Base-by-base conservation (phyloP, 805 yeast species). In the Candida adriatica region DNA sequence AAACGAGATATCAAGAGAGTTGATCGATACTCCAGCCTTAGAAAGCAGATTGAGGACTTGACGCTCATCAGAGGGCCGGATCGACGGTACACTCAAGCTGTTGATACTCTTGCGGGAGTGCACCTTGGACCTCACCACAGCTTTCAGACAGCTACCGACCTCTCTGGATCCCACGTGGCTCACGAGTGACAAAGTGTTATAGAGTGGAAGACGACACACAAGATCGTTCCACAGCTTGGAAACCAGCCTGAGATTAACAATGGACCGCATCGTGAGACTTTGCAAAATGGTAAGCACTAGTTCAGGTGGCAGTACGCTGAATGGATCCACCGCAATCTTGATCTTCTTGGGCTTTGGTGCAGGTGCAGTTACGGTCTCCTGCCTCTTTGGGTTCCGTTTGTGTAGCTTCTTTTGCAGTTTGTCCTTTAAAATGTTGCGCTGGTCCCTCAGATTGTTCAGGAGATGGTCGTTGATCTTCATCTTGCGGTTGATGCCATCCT, bases 41-140 rank as follows among this genome's bases (percentile, higher is more conserved):
- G 34, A 14, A 2, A 42, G 20, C 3, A 46, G 25, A 6, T 37
- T 37, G 5, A 48, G 13, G 1, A 46, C 30, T n/a, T 35, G 39
- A 14, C 32, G 27, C 27, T 48, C 55, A 15, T 49, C 55, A 4
- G 42, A 19, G 11, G 43, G 19, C 18, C 43, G 37, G 11, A 43
- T 33, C 1, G 53, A 43, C 2, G 35, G 33, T 4, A 46, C 18
- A 11, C 24, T 24, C 3, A 48, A 20, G 4, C 29, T 24, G 5
- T 30, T 32, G 8, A 49, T 28, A 8, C 15, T 16, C 29, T 39
- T 42, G 8, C 13, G 15, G 2, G 37, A 24, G n/a, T 32, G 21
- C 8, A 16, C 9, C 25, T 37, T 39, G 18, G 45, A 46, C 6
- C 22, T 27, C 6, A 26, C 13, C 2, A 48, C 34, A 16, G 39